Percentiles rank a stretch among this genome's conserved stretches.
These are phyloP conservation scores for Plasmodium gaboni DNA, from an alignment of 169 alveolate species.

Conservation along the genomic window DNA sequence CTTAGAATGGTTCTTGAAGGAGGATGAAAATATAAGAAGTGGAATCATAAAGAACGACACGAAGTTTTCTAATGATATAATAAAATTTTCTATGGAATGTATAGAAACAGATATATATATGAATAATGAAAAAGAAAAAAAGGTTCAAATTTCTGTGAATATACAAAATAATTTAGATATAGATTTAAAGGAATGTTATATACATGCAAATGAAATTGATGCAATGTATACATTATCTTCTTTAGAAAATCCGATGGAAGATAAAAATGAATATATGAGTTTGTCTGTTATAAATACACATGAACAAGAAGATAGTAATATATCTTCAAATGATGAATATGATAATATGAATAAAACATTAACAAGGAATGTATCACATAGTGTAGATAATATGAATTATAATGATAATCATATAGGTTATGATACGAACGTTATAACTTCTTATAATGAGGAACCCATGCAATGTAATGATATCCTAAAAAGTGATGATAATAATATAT, in stretches of 20 bases:
- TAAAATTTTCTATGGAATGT: slow-evolving; percentile 32
- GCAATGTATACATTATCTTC: neutral
- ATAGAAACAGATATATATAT: slow-evolving; percentile 29
- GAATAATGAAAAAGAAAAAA: slow-evolving; percentile 42
- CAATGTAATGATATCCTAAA: neutral
- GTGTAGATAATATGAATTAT: too few species aligned
- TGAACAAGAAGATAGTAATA: neutral
- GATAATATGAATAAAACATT: neutral
- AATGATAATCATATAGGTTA: too few species aligned
- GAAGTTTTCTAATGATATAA: slow-evolving; percentile 18
- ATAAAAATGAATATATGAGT: neutral
- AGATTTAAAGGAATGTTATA: slow-evolving; percentile 38
- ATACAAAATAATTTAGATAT: slow-evolving; percentile 45
- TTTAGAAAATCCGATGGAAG: neutral
- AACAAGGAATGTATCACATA: too few species aligned
- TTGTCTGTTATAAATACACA: neutral
- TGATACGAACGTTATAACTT: neutral
- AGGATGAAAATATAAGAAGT: neutral
- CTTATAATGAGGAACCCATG: neutral
- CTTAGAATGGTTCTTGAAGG: slow-evolving; percentile 41
- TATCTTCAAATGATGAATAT: neutral
- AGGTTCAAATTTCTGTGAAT: slow-evolving; percentile 21
- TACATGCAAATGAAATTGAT: slow-evolving; percentile 46
- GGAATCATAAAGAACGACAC: slow-evolving; percentile 28
- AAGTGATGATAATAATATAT: neutral